phyloP scores from a whole-genome alignment of 495 filamentous ascomycete species.

The Hypoxylon subgilvum region DNA sequence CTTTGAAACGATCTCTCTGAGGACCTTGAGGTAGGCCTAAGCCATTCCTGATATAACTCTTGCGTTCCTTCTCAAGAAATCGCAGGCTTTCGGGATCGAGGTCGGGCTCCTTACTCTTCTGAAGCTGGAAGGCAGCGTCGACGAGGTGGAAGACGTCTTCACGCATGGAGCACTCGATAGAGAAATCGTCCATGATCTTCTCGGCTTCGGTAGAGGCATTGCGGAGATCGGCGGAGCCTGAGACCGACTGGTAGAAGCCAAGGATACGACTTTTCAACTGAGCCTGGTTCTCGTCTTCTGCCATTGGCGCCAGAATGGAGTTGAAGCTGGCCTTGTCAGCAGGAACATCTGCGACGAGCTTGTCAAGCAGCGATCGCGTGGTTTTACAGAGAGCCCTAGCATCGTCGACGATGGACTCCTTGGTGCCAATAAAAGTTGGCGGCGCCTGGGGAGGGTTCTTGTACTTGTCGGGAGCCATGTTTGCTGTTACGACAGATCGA shows the following conservation, averaged over 20 bases:
- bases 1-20: constrained; percentile 67
- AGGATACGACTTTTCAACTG: constrained; percentile 66
- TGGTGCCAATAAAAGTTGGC: constrained; percentile 83
- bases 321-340: constrained; percentile 68
- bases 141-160: constrained; percentile 66
- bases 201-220: constrained; percentile 66
- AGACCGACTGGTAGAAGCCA: constrained; percentile 82
- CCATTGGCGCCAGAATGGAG: constrained; percentile 67
- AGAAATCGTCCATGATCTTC: constrained; percentile 65
- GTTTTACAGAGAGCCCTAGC: constrained; percentile 74
- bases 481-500: constrained; percentile 35
- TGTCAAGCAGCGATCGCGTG: constrained; percentile 74
- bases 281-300: constrained; percentile 69
- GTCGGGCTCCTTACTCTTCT: constrained; percentile 49
- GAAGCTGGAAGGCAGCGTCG: constrained; percentile 57
- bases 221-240: constrained; percentile 69
- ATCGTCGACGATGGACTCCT: constrained; percentile 74
- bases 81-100: constrained; percentile 57
- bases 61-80: constrained; percentile 64
- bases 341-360: constrained; percentile 70
- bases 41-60: constrained; percentile 63
- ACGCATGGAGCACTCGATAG: constrained; percentile 65
- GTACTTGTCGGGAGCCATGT: constrained; percentile 55
- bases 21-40: constrained; percentile 58
- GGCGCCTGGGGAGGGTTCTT: constrained; percentile 82